Conservation (phyloP, 345 rosid species). For the Punica granatum region DNA sequence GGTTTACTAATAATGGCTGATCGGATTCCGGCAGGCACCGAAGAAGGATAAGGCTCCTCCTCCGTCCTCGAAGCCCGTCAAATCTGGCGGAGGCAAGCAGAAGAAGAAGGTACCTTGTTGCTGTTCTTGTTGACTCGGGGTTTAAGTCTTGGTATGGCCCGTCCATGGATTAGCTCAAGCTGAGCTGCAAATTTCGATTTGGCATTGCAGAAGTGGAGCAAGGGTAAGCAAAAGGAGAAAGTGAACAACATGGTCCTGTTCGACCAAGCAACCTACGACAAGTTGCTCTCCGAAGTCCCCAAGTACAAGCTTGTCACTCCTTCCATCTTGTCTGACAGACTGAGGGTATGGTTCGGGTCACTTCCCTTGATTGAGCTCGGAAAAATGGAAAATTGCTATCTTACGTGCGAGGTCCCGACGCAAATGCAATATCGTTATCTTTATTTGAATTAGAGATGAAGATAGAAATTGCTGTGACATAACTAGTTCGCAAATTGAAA, state of each 20-base stretch:
- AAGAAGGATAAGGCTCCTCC: conserved; percentile 74
- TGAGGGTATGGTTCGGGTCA: conserved; percentile 25
- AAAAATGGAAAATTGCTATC: neutral
- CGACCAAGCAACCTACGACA: conserved; percentile 45
- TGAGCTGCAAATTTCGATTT: neutral
- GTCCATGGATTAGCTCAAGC: neutral
- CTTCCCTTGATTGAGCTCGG: neutral
- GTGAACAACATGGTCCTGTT: conserved; percentile 51
- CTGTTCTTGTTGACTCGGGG: neutral
- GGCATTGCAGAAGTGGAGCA: conserved; percentile 46
- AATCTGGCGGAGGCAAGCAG: conserved; percentile 73
- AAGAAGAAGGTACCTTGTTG: conserved; percentile 54
- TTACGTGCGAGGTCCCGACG: neutral
- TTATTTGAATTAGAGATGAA: neutral
- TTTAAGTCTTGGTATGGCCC: neutral
- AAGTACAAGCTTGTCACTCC: conserved; percentile 50
- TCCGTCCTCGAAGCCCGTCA: conserved; percentile 65
- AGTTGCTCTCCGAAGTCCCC: conserved; percentile 39
- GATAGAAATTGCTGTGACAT: neutral
- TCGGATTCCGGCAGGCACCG: conserved; percentile 36
- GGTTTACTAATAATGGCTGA: neutral
- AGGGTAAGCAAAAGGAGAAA: conserved; percentile 60
- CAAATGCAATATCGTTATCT: neutral
- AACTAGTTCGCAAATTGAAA: neutral
- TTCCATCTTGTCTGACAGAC: conserved; percentile 45